A percentile compares a stretch with the other conserved stretches of the same genome.
These are phyloP conservation scores for Colletotrichum limetticola DNA, from an alignment of 2,329 filamentous ascomycete species.

Conservation along the genomic window DNA sequence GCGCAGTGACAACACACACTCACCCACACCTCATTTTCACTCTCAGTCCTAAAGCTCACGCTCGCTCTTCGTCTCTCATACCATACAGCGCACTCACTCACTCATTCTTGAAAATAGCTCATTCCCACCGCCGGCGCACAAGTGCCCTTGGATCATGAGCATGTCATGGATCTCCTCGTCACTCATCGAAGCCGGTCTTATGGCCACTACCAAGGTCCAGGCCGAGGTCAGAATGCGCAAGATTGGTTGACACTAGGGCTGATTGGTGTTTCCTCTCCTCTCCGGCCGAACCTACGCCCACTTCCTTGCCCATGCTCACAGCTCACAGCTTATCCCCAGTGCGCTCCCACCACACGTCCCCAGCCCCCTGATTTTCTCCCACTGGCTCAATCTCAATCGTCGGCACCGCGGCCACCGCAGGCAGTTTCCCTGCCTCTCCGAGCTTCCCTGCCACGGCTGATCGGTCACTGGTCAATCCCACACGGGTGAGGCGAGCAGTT, in stretches of 20 bases:
- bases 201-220: not conserved
- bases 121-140: not conserved
- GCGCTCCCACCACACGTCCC: slow-evolving; percentile 8
- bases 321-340: not conserved
- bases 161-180: not conserved
- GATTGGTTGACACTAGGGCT: not conserved
- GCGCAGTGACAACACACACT: slow-evolving; percentile 34
- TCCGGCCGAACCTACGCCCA: slow-evolving; percentile 11
- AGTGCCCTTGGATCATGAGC: not conserved
- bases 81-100: not conserved
- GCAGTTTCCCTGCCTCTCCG: slow-evolving; percentile 17
- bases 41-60: not conserved
- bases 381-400: slow-evolving; percentile 11
- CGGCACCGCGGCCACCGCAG: slow-evolving; percentile 7
- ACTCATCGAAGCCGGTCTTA: not conserved
- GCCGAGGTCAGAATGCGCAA: not conserved
- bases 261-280: slow-evolving; percentile 4
- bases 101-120: not conserved
- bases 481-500: slow-evolving; percentile 23
- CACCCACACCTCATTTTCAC: slow-evolving; percentile 24
- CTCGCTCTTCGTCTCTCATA: not conserved
- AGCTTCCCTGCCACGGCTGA: slow-evolving; percentile 23
- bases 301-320: slow-evolving; percentile 11
- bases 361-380: slow-evolving; percentile 23
- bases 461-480: slow-evolving; percentile 12